Evolutionary conservation across 257 asterid species (phyloP).

Genomic region (Catharanthus roseus): DNA sequence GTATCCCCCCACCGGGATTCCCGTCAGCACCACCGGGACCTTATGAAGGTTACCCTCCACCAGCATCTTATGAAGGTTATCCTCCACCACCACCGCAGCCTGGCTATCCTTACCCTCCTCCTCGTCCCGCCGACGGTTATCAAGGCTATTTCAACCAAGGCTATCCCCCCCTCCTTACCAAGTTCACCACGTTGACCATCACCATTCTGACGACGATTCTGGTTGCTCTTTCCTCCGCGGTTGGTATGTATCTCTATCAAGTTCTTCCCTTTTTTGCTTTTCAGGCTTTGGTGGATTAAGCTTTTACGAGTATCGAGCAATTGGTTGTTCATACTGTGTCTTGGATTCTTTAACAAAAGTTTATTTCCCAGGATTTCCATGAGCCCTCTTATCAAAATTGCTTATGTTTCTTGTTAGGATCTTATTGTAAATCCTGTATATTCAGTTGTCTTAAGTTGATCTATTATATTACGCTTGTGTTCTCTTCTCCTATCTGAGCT

Average conservation of each 20-base stretch:
- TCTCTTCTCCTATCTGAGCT: too few species aligned
- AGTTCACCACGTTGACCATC: conserved; percentile 46
- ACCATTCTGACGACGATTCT: conserved; percentile 34
- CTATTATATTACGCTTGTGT: too few species aligned
- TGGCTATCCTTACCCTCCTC: conserved; percentile 51
- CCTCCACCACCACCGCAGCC: conserved; percentile 38
- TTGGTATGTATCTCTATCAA: conserved; percentile 36
- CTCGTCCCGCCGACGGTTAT: conserved; percentile 41
- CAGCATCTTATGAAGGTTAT: conserved; percentile 15
- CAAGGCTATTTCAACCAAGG: conserved; percentile 60
- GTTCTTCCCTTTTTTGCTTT: not conserved
- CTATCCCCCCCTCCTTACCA: conserved; percentile 31
- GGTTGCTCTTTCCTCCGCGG: conserved; percentile 58
- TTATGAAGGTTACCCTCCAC: conserved; percentile 16
- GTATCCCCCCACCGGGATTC: conserved; percentile 39
- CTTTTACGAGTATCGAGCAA: too few species aligned
- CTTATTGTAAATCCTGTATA: not conserved
- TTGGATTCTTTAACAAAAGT: too few species aligned
- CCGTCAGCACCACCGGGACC: too few species aligned
- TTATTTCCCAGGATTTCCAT: not conserved
- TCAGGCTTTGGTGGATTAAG: too few species aligned
- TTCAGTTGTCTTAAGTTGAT: not conserved
- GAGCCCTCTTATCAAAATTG: not conserved
- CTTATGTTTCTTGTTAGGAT: too few species aligned
- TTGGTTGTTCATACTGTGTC: too few species aligned